Conservation (phyloP, 1,284 basidiomycete species). For the Trichosporon coremiiforme region DNA sequence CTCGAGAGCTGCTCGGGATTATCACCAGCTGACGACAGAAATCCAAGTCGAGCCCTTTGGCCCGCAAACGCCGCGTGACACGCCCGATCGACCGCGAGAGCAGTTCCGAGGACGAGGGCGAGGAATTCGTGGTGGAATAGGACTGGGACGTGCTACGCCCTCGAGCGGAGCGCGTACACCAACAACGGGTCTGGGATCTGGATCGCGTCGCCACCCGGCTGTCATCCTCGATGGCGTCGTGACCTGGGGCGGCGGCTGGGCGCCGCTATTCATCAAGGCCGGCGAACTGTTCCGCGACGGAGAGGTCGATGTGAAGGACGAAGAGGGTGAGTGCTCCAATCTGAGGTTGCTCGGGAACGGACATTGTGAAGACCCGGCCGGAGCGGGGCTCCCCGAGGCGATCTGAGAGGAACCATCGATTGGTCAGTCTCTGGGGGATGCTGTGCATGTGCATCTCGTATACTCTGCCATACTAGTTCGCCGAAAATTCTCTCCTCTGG, state of each 20-base stretch:
- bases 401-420: no score
- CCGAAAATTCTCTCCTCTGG: neutral
- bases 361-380: neutral
- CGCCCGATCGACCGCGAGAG: neutral
- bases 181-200: slow-evolving; percentile 13
- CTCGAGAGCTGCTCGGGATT: neutral
- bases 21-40: slow-evolving; percentile 22
- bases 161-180: slow-evolving; percentile 17
- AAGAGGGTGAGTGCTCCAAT: slow-evolving; percentile 37
- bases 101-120: slow-evolving; percentile 25
- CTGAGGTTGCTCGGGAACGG: neutral
- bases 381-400: neutral
- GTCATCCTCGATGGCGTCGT: slow-evolving; percentile 26
- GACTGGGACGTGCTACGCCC: neutral
- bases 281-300: slow-evolving; percentile 55
- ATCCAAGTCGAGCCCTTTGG: slow-evolving; percentile 39
- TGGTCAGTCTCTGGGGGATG: neutral
- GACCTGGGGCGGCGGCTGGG: slow-evolving; percentile 46
- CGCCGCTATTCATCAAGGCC: slow-evolving; percentile 56
- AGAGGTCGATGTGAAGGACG: slow-evolving; percentile 47
- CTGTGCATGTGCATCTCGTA: neutral
- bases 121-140: slow-evolving; percentile 20
- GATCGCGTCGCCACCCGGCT: slow-evolving; percentile 10
- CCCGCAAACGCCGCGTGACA: slow-evolving; percentile 19
- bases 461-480: no score